Conservation (phyloP, 306 rosid species). For the Dicorynia guianensis region DNA sequence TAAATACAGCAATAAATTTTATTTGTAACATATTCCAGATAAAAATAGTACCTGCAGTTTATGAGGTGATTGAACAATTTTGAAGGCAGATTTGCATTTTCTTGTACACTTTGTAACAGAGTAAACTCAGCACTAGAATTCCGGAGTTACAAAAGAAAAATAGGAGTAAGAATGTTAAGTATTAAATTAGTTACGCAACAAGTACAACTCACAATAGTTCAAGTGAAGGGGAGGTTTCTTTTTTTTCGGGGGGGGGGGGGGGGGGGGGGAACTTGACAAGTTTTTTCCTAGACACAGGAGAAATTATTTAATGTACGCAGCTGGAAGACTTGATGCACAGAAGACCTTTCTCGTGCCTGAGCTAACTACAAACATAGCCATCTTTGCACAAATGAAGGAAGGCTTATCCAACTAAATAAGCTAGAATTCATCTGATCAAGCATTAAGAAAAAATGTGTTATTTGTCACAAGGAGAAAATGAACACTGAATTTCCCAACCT, state of each 20-base stretch:
- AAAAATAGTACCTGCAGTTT: slow-evolving; percentile 73
- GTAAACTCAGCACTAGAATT: slow-evolving; percentile 77
- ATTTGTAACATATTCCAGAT: background rate
- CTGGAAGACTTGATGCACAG: background rate
- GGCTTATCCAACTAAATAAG: slow-evolving; percentile 20
- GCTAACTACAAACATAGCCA: slow-evolving; percentile 13
- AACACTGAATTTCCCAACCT: background rate
- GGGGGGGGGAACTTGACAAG: too few species aligned
- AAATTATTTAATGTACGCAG: slow-evolving; percentile 12
- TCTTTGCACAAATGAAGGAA: slow-evolving; percentile 21
- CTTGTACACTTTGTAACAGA: slow-evolving; percentile 76
- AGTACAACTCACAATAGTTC: background rate
- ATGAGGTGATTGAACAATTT: slow-evolving; percentile 88
- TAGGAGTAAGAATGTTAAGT: slow-evolving; percentile 9
- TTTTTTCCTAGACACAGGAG: background rate
- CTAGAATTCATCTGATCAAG: slow-evolving; percentile 12
- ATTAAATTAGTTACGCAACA: background rate
- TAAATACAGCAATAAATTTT: slow-evolving; percentile 8
- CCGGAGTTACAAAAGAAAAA: slow-evolving; percentile 47
- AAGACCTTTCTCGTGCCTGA: background rate
- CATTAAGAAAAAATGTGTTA: background rate
- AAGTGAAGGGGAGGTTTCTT: too few species aligned
- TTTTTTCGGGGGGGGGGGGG: too few species aligned
- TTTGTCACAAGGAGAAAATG: background rate
- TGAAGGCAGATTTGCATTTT: slow-evolving; percentile 80